Conservation (phyloP, 371 early-diverging fungal species). For the Mortierella sp. region DNA sequence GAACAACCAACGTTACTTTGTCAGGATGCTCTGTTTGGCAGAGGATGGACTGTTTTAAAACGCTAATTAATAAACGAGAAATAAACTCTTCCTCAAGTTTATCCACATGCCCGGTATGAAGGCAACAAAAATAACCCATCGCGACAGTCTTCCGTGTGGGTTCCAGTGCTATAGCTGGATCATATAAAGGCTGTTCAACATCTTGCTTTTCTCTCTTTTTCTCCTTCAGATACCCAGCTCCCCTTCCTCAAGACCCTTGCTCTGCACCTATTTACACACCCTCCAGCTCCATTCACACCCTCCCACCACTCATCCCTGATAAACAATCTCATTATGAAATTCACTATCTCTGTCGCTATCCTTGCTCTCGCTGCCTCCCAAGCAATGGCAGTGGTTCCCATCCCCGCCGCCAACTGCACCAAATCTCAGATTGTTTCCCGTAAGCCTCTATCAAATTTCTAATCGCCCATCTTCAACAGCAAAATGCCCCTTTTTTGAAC, state of each 20-base stretch:
- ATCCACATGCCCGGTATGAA: no score
- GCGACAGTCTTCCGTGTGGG: no score
- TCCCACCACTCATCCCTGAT: not conserved
- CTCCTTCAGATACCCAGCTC: conserved; percentile 21
- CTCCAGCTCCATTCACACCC: not conserved
- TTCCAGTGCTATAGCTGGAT: not conserved
- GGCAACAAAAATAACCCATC: not conserved
- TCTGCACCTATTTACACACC: not conserved
- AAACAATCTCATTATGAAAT: conserved; percentile 25
- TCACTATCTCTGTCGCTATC: conserved; percentile 25
- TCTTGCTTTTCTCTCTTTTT: conserved; percentile 6
- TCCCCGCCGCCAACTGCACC: conserved; percentile 31
- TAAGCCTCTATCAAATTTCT: conserved; percentile 9
- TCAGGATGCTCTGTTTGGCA: no score
- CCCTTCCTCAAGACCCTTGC: conserved; percentile 13
- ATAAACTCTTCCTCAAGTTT: no score
- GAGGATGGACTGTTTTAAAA: no score
- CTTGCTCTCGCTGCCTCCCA: conserved; percentile 47
- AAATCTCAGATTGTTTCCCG: conserved; percentile 20
- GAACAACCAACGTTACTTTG: no score
- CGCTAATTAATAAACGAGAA: no score
- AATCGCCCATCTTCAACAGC: no score
- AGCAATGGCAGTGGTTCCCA: conserved; percentile 38
- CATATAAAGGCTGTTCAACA: not conserved
- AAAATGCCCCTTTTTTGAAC: no score